Base-by-base conservation (phyloP, 2,329 filamentous ascomycete species). In the Teratosphaeria gauchensis region DNA sequence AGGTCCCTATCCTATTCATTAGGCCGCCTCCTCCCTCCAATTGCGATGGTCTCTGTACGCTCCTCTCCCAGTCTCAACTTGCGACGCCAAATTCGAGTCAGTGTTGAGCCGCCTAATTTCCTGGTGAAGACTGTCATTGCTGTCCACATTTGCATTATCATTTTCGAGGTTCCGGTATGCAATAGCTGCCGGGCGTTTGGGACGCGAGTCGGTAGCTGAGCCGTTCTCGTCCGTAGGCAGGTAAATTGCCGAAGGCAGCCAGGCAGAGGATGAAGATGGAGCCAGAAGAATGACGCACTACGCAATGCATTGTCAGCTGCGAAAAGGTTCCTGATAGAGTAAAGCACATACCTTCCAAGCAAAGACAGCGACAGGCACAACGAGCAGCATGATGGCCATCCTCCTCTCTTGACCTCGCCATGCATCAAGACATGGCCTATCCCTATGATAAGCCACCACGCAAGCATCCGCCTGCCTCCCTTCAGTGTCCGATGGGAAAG, bases 371-470 rank as follows among this genome's bases (percentile, higher is more conserved):
- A 84, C 51, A 0, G 80, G 79, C 30, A 86, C 78, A 0, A 73
- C 76, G 54, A 88, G 76, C 46, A 85, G 75, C 21, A 84, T 66
- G 0, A 81, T 80, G 0, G 83, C 79, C 31, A 78, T 77, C 5
- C 72, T 74, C 67, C 80, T 78, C 70, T 86, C 76, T 51, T 80
- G 76, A 30, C 69, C 72, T n/a, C 75, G 78, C 86, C 85, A 89
- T 0, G 78, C 76, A 1, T 59, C 76, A 9, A 78, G 68, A 58
- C 86, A 89, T 0, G 79, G 69, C 14, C 58, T 66, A 0, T 67
- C 69, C 32, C 82, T 75, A 0, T 75, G 75, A 62, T 78, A 84
- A 4, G 76, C 71, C 53, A 74, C 68, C 4, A 73, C 63, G 66
- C 85, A 87, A 12, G 73, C 69, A 51, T 71, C 63, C 21, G 58